These are phyloP conservation scores for Aspergillus puulaauensis DNA, from an alignment of 2,329 filamentous ascomycete species.

Conservation along the genomic window DNA sequence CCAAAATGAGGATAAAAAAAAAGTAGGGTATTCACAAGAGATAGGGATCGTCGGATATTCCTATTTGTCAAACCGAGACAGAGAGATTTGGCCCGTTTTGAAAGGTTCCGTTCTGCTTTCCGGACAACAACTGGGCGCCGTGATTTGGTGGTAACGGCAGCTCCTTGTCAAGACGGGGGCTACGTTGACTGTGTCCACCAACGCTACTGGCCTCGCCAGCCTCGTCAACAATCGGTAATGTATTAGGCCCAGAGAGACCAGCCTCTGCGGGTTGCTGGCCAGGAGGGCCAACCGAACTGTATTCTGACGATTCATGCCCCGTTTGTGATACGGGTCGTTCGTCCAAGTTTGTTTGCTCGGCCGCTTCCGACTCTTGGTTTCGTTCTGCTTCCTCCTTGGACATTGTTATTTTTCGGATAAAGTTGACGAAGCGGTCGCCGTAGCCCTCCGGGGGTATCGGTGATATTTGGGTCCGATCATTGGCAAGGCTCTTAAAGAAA, in stretches of 20 bases:
- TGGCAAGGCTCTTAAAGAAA: conserved; percentile 91
- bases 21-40: neutral
- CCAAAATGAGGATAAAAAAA: conserved; percentile 6
- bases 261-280: conserved; percentile 60
- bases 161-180: conserved; percentile 37
- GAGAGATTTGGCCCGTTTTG: conserved; percentile 8
- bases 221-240: conserved; percentile 85
- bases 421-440: conserved; percentile 89
- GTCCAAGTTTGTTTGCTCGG: conserved; percentile 42
- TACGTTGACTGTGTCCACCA: conserved; percentile 58
- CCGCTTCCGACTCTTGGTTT: conserved; percentile 29
- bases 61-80: conserved; percentile 7
- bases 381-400: conserved; percentile 78
- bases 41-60: neutral
- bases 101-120: conserved; percentile 26
- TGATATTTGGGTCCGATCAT: conserved; percentile 83
- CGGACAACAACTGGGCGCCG: conserved; percentile 12
- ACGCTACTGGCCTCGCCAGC: conserved; percentile 73
- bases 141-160: conserved; percentile 27
- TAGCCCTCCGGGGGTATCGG: conserved; percentile 88
- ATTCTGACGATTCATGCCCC: conserved; percentile 64
- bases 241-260: conserved; percentile 52
- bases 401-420: conserved; percentile 88
- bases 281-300: conserved; percentile 59
- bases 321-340: conserved; percentile 58